Percentiles rank a stretch among this genome's conserved stretches.
These are phyloP conservation scores for Centella asiatica DNA, from an alignment of 129 eudicot genomes.

Conservation along the genomic window DNA sequence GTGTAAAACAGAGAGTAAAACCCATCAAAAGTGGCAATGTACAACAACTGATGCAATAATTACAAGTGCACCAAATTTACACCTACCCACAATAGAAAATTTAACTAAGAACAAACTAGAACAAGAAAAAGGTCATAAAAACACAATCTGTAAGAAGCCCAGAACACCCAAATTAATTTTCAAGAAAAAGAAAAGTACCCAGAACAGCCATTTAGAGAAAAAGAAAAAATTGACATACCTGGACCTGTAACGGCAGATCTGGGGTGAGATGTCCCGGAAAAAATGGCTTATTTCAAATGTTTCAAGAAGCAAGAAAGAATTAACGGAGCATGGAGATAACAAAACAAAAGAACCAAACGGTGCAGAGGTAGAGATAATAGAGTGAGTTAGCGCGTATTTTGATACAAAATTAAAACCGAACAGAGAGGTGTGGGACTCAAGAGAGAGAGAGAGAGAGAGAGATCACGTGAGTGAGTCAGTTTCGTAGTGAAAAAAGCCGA, in stretches of 20 bases:
- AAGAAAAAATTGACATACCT: constrained; percentile 14
- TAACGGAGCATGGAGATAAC: not conserved
- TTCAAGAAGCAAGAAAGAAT: not conserved
- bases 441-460: not conserved
- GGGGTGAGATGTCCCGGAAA: constrained; percentile 8
- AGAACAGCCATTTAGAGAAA: not conserved
- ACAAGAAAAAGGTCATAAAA: not conserved
- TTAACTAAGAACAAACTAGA: not conserved
- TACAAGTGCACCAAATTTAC: not conserved
- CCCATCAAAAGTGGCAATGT: not conserved
- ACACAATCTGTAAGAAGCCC: not conserved
- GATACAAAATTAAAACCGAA: not conserved
- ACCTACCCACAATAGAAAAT: not conserved
- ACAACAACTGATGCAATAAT: not conserved
- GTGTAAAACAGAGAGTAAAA: not conserved
- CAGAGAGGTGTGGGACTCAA: not conserved
- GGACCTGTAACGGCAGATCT: constrained; percentile 27
- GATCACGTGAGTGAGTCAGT: constrained; percentile 34
- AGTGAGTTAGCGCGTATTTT: constrained; percentile 12
- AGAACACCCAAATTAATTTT: not conserved
- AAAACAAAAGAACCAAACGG: not conserved
- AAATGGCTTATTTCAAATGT: constrained; percentile 4
- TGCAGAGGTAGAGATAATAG: not conserved
- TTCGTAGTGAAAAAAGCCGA: not conserved
- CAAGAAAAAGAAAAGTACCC: constrained; percentile 4